Base-by-base conservation (phyloP, 257 asterid species). In the Coffea eugenioides region DNA sequence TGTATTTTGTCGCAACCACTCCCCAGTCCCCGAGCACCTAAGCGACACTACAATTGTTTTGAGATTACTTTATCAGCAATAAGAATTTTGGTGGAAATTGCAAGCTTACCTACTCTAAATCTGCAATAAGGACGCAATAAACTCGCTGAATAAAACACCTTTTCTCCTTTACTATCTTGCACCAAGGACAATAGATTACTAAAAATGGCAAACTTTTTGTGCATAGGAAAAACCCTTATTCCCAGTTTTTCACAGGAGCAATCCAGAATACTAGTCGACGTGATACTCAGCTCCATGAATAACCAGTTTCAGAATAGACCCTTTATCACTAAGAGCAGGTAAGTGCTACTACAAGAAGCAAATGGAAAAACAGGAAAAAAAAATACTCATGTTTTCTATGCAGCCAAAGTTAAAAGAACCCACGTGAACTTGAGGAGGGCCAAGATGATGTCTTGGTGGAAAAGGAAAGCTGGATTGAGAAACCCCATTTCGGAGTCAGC, bases 401-500 rank as follows among this genome's bases (percentile, higher is more conserved):
- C 1, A 16, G 39, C 48, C 0, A 25, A 25, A 31, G 46, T 31
- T 31, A 8, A 34, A 45, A 18, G 20, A 57, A 54, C 79, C 76
- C 75, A 81, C 56, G 41, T 23, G 82, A 81, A 76, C 5, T 80
- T 23, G 87, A 87, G 41, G 87, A 85, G 71, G 94, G 94, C 83
- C 85, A 84, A 41, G 92, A 85, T 25, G 97, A 86, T 49, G 94
- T 82, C 31, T 81, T 87, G 39, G 96, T 69, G 82, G 95, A 80
- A 81, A 86, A 86, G 80, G 92, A 86, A 79, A 95, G 88, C 12
- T 90, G 94, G 67, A 88, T 80, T 54, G 92, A 89, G 71, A 89
- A 89, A 77, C 90, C 81, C 97, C 93, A 91, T 78, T 88, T 94
- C 81, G 90, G 84, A 81, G 87, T 80, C 39, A 92, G 87, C 87